Base-by-base conservation (phyloP, 345 rosid species). In the Murraya paniculata region DNA sequence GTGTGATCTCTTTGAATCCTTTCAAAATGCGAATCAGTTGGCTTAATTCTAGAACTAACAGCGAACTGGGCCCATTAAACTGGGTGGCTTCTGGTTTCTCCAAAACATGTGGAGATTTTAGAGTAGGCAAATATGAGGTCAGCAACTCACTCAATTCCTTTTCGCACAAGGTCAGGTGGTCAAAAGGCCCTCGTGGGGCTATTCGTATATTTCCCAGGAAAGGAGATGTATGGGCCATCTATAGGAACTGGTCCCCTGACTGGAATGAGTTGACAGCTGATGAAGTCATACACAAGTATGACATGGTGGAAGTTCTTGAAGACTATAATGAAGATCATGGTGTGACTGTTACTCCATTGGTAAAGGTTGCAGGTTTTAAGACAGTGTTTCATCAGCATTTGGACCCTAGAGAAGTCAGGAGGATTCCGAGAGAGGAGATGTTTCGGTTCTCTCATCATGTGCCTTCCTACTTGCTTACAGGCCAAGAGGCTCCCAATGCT, bases 401-500 rank as follows among this genome's bases (percentile, higher is more conserved):
- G 72, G 90, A 88, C 78, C 80, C 86, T 2, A 78, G 79, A 30
- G 83, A 85, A 83, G 79, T 80, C 38, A 82, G 72, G 78, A 87
- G 82, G 85, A 85, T 92, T 73, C 81, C 76, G 1, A 89, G 73
- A 70, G 90, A 89, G 61, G 94, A 89, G 74, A 82, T 89, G 78
- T 80, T 89, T n/a, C 84, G 89, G 22, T 92, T 92, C 78, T 92
- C 97, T 73, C 97, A 92, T 82, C 90, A 81, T 78, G 91, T 92
- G 68, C 97, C 94, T 1, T 84, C 89, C 38, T 74, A 78, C 72
- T 69, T 91, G 85, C 91, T 92, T 59, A 91, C 91, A 9, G 93
- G 92, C 62, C 81, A 75, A 58, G 92, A 92, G 81, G 92, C 88
- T 70, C 48, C 82, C 4, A 85, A 74, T 74, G 88, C 91, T 64